These are phyloP conservation scores for Mortierella sp. DNA, from an alignment of 371 early-diverging fungal species.

Conservation along the genomic window DNA sequence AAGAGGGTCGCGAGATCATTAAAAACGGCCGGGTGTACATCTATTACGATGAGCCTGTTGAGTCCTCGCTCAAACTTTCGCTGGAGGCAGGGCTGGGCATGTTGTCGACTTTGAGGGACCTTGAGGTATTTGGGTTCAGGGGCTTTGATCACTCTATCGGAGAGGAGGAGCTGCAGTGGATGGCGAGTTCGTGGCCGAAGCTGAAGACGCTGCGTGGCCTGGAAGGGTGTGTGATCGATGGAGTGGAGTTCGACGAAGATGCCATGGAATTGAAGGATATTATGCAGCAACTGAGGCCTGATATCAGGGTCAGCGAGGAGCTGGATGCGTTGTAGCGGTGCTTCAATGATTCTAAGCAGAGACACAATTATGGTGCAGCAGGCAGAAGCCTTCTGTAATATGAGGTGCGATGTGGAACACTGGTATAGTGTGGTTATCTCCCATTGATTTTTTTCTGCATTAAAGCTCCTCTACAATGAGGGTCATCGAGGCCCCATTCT, in stretches of 20 bases:
- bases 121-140: constrained; percentile 5
- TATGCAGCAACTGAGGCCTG: neutral
- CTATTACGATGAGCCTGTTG: neutral
- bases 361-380: too few species aligned
- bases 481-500: too few species aligned
- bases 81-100: constrained; percentile 3
- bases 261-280: neutral
- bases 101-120: neutral
- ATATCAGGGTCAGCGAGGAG: too few species aligned
- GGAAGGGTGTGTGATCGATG: neutral
- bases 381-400: too few species aligned
- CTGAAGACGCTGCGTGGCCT: constrained; percentile 1
- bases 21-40: neutral
- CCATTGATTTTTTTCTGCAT: too few species aligned
- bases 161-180: constrained; percentile 6
- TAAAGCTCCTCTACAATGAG: too few species aligned
- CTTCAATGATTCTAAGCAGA: too few species aligned
- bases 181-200: neutral
- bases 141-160: neutral
- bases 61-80: neutral
- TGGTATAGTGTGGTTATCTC: too few species aligned
- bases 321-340: too few species aligned
- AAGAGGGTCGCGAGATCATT: too few species aligned
- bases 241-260: neutral
- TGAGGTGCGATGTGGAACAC: too few species aligned